A percentile compares a stretch with the other conserved stretches of the same genome.
Conservation (phyloP, 495 filamentous ascomycete species). For the Neurospora sp. region DNA sequence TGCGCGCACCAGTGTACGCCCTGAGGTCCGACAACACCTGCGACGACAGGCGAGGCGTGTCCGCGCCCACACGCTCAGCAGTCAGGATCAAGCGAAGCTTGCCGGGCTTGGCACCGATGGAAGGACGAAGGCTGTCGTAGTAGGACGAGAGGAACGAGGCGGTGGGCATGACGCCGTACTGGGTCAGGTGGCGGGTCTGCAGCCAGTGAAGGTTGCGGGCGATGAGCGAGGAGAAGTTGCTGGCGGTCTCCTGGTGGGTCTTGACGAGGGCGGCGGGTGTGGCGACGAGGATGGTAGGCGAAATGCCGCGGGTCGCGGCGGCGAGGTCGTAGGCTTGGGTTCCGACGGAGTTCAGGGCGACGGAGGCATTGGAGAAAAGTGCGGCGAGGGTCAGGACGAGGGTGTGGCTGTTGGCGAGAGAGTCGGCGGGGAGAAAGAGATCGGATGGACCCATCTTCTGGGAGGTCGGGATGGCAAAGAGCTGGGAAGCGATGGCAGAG, state of each 20-base stretch:
- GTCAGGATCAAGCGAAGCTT: conserved; percentile 68
- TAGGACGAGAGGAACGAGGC: conserved; percentile 52
- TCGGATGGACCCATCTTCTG: conserved; percentile 67
- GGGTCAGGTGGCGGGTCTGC: conserved; percentile 54
- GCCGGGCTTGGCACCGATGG: conserved; percentile 53
- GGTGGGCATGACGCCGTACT: conserved; percentile 61
- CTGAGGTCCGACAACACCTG: conserved; percentile 66
- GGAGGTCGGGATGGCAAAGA: conserved; percentile 57
- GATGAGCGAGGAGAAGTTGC: conserved; percentile 34
- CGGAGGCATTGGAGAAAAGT: conserved; percentile 69
- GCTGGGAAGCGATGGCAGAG: conserved; percentile 68
- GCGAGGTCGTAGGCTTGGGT: conserved; percentile 57
- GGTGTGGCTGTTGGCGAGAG: conserved; percentile 67
- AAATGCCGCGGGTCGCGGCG: conserved; percentile 58
- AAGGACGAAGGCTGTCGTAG: conserved; percentile 47
- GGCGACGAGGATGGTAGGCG: conserved; percentile 75
- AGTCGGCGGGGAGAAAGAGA: conserved; percentile 80
- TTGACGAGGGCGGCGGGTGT: conserved; percentile 62
- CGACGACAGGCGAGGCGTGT: conserved; percentile 47
- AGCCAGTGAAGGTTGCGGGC: conserved; percentile 49
- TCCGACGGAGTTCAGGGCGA: conserved; percentile 83
- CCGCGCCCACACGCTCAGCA: conserved; percentile 46
- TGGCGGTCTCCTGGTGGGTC: conserved; percentile 45
- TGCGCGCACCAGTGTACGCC: conserved; percentile 65
- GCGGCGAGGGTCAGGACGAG: conserved; percentile 73